phyloP scores from a whole-genome alignment of 1,139 yeast species.

The Debaryomyces singareniensis region DNA sequence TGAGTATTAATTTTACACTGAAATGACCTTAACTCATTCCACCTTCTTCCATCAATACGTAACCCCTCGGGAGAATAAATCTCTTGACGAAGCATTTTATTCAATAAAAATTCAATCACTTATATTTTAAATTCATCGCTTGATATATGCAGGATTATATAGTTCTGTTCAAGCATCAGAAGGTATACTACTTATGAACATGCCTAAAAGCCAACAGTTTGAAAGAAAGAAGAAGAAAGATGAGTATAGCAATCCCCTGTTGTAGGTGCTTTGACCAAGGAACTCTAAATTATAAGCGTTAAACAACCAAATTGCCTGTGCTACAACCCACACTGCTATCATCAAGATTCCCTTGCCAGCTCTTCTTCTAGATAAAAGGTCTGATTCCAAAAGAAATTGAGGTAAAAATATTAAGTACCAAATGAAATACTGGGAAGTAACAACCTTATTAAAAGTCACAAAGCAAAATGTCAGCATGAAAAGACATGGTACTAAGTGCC shows the following conservation, averaged over 20 bases:
- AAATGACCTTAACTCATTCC: slow-evolving; percentile 86
- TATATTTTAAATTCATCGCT: no score
- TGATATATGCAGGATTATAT: no score
- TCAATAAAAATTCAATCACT: no score
- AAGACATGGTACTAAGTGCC: slow-evolving; percentile 54
- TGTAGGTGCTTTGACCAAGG: slow-evolving; percentile 62
- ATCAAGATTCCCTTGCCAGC: slow-evolving; percentile 28
- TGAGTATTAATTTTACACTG: slow-evolving; percentile 81
- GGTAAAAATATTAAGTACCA: slow-evolving; percentile 90
- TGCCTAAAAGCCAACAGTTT: slow-evolving; percentile 60
- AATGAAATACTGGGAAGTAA: slow-evolving; percentile 88
- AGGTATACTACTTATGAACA: slow-evolving; percentile 50
- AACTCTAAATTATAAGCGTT: slow-evolving; percentile 81
- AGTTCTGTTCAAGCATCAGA: no score
- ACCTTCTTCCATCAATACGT: slow-evolving; percentile 87
- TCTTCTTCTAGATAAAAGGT: slow-evolving; percentile 15
- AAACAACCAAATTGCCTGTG: slow-evolving; percentile 76
- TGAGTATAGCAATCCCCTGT: slow-evolving; percentile 52
- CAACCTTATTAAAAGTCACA: slow-evolving; percentile 88
- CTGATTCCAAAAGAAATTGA: slow-evolving; percentile 48
- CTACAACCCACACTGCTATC: slow-evolving; percentile 52
- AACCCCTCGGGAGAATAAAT: slow-evolving; percentile 91
- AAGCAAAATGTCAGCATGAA: slow-evolving; percentile 89
- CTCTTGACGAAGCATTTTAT: slow-evolving; percentile 66
- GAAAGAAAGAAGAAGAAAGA: slow-evolving; percentile 62